phyloP scores from a whole-genome alignment of 441 rosid genomes.

The Gossypium davidsonii region DNA sequence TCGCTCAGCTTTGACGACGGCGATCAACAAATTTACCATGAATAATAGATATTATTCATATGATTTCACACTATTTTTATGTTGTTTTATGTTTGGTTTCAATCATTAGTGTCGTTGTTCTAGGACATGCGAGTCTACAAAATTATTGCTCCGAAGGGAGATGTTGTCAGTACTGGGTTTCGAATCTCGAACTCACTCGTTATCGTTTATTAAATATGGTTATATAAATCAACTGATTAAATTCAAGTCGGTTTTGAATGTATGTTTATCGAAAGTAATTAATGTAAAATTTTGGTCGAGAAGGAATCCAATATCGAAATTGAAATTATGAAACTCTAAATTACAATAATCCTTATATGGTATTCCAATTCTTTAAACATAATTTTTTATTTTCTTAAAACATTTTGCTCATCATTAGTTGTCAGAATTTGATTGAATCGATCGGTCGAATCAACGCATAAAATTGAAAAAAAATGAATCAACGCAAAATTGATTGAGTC shows the following conservation, averaged over 20 bases:
- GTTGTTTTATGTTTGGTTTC: background rate
- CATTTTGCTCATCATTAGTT: too few relatives aligned
- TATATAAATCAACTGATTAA: background rate
- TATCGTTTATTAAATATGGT: background rate
- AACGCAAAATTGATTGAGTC: too few relatives aligned
- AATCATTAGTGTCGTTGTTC: background rate
- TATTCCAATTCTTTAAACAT: too few relatives aligned
- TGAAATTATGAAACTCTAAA: too few relatives aligned
- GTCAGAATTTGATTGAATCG: too few relatives aligned
- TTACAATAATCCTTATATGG: too few relatives aligned
- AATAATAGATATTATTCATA: background rate
- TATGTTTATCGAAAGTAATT: background rate
- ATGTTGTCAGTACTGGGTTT: background rate
- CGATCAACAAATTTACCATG: background rate
- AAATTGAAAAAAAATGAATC: too few relatives aligned
- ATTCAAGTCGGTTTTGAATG: too few relatives aligned
- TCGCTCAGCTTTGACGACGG: conserved; percentile 46
- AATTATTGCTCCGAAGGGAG: background rate
- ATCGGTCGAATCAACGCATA: too few relatives aligned
- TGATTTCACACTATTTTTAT: background rate
- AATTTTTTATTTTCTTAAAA: too few relatives aligned
- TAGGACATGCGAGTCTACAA: background rate
- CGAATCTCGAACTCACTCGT: background rate
- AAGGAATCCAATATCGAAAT: too few relatives aligned
- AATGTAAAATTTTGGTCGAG: too few relatives aligned